These are phyloP conservation scores for Yueomyces sp. DNA, from an alignment of 805 yeast species.

Conservation along the genomic window DNA sequence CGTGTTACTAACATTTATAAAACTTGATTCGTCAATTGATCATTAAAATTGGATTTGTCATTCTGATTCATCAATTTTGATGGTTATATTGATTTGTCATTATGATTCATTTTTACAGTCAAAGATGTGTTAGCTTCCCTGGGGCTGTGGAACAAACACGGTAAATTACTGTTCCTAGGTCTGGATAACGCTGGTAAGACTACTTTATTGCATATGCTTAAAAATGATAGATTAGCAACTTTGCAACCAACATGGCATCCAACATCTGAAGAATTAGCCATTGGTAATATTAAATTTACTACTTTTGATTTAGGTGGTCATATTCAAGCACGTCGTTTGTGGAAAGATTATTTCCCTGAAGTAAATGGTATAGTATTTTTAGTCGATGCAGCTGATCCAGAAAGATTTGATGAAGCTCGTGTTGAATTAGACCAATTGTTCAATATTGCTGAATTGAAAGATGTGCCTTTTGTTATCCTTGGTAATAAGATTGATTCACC, in stretches of 20 bases:
- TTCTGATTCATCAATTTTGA: not conserved
- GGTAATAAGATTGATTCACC: slow-evolving; percentile 96
- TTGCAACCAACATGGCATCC: slow-evolving; percentile 98
- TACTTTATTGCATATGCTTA: slow-evolving; percentile 70
- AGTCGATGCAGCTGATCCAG: slow-evolving; percentile 95
- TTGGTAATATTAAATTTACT: slow-evolving; percentile 92
- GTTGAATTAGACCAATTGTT: slow-evolving; percentile 89
- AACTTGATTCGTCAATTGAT: not conserved
- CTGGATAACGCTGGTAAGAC: slow-evolving; percentile 98
- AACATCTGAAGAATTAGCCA: slow-evolving; percentile 93
- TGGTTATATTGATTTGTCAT: not conserved
- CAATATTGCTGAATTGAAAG: slow-evolving; percentile 78
- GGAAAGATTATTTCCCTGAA: slow-evolving; percentile 99
- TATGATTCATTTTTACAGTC: slow-evolving; percentile 25
- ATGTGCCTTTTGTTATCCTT: slow-evolving; percentile 83
- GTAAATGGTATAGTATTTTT: slow-evolving; percentile 94
- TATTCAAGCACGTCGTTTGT: slow-evolving; percentile 94
- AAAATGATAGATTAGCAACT: slow-evolving; percentile 94
- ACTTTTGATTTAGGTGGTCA: slow-evolving; percentile 99
- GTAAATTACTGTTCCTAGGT: slow-evolving; percentile 89
- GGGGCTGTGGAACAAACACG: slow-evolving; percentile 88
- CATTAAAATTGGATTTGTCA: not conserved
- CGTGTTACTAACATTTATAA: too few relatives aligned
- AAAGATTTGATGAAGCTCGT: slow-evolving; percentile 87
- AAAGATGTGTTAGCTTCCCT: slow-evolving; percentile 67